These are phyloP conservation scores for Nasturtium officinale DNA, from an alignment of 345 rosid species.

Conservation along the genomic window DNA sequence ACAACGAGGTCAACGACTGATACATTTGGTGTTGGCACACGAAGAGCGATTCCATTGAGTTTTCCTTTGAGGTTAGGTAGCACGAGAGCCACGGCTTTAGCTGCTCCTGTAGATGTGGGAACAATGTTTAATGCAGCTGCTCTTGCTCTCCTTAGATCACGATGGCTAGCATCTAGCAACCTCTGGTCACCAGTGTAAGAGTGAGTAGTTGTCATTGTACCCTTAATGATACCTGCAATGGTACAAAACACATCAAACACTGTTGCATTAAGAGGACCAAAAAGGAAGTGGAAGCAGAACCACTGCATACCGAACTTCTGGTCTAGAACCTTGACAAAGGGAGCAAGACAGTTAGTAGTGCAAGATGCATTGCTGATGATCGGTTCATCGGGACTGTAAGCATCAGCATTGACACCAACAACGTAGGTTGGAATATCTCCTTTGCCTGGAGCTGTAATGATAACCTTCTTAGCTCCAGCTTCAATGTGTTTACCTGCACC, in stretches of 20 bases:
- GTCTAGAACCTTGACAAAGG: constrained; percentile 96
- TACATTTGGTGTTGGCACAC: constrained; percentile 96
- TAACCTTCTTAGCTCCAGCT: constrained; percentile 96
- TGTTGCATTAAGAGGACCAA: not conserved
- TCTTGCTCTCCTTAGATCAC: constrained; percentile 93
- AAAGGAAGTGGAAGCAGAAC: not conserved
- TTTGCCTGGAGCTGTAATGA: constrained; percentile 95
- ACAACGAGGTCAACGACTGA: constrained; percentile 94
- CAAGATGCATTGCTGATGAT: constrained; percentile 98
- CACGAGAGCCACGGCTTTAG: constrained; percentile 94
- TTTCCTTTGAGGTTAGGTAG: constrained; percentile 90
- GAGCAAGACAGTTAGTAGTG: constrained; percentile 98
- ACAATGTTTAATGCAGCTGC: constrained; percentile 97
- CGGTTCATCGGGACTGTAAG: constrained; percentile 67
- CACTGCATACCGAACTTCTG: constrained; percentile 75
- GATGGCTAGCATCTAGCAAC: constrained; percentile 90
- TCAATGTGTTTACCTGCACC: constrained; percentile 94
- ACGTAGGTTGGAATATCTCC: constrained; percentile 97
- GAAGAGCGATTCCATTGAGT: constrained; percentile 91
- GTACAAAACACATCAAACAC: constrained; percentile 1
- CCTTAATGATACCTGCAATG: constrained; percentile 82
- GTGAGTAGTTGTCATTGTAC: constrained; percentile 99
- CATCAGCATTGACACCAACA: constrained; percentile 87
- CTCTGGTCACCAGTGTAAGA: constrained; percentile 99
- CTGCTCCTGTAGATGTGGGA: constrained; percentile 95